phyloP scores from a whole-genome alignment of 2,329 filamentous ascomycete species.

The Colletotrichum sp. region DNA sequence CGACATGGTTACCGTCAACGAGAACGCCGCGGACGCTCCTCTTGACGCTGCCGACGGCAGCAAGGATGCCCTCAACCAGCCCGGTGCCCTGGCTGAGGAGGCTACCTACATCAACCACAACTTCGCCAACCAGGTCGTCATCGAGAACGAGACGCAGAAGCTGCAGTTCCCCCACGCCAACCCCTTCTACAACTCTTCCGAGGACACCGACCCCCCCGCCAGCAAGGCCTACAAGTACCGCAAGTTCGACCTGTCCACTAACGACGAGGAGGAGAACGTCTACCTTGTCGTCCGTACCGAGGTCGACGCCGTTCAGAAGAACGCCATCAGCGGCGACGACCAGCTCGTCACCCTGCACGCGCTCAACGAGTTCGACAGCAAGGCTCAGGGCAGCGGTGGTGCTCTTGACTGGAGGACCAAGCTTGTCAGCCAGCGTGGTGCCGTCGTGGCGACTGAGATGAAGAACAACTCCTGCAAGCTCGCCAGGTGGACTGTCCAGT shows the following conservation, averaged over 20 bases:
- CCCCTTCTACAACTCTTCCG: constrained; percentile 94
- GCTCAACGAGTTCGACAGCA: constrained; percentile 98
- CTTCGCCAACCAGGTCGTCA: constrained; percentile 94
- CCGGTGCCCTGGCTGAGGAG: constrained; percentile 90
- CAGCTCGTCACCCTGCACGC: constrained; percentile 93
- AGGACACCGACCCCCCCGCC: constrained; percentile 91
- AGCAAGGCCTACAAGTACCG: constrained; percentile 99
- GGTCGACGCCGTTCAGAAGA: constrained; percentile 94
- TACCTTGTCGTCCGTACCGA: constrained; percentile 94
- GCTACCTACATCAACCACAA: constrained; percentile 99
- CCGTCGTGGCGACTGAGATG: constrained; percentile 98
- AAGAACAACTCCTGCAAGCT: constrained; percentile 99
- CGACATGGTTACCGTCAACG: constrained; percentile 98
- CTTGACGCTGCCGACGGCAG: constrained; percentile 90
- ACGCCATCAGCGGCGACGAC: constrained; percentile 88
- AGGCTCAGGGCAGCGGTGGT: constrained; percentile 92
- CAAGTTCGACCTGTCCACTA: constrained; percentile 92
- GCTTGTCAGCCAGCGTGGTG: constrained; percentile 92
- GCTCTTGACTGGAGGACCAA: constrained; percentile 97
- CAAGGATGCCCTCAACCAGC: constrained; percentile 95
- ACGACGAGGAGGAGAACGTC: constrained; percentile 86
- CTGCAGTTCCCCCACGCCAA: constrained; percentile 87
- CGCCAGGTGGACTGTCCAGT: constrained; percentile 95
- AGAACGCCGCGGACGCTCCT: constrained; percentile 95
- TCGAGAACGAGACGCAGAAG: constrained; percentile 80